Conservation (phyloP, 2,329 filamentous ascomycete species). For the Bipolaris zeicola region DNA sequence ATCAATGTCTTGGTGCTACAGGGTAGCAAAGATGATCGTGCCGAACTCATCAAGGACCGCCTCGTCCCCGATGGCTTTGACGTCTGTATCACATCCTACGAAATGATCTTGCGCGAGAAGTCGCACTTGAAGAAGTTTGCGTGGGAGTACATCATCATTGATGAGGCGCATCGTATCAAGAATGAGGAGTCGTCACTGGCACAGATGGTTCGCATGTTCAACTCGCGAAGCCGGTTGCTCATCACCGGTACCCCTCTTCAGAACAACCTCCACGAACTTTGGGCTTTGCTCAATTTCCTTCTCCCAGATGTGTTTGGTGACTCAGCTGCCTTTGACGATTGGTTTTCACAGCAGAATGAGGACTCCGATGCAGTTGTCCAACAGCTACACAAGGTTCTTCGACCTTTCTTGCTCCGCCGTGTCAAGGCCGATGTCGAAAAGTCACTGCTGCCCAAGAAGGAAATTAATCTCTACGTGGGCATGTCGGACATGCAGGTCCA, state of each 20-base stretch:
- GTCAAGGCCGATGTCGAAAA: slow-evolving; percentile 99
- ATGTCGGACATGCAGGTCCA: slow-evolving; percentile 99
- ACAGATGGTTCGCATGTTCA: slow-evolving; percentile 94
- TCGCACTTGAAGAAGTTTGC: slow-evolving; percentile 94
- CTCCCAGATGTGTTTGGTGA: slow-evolving; percentile 98
- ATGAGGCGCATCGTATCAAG: slow-evolving; percentile 98
- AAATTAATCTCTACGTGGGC: slow-evolving; percentile 93
- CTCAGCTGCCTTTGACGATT: slow-evolving; percentile 94
- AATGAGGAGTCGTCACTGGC: slow-evolving; percentile 97
- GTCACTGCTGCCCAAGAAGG: slow-evolving; percentile 95
- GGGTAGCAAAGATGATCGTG: slow-evolving; percentile 91
- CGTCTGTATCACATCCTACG: slow-evolving; percentile 97
- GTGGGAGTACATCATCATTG: slow-evolving; percentile 99
- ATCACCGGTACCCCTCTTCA: slow-evolving; percentile 97
- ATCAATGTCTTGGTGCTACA: slow-evolving; percentile 93
- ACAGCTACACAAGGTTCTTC: slow-evolving; percentile 89
- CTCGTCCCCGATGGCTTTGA: slow-evolving; percentile 96
- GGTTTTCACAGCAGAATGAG: slow-evolving; percentile 89
- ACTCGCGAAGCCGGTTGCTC: slow-evolving; percentile 89
- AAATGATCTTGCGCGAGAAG: slow-evolving; percentile 98
- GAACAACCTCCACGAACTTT: slow-evolving; percentile 97
- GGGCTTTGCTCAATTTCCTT: slow-evolving; percentile 95
- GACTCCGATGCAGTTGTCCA: slow-evolving; percentile 96
- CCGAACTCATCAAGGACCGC: slow-evolving; percentile 84
- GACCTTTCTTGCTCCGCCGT: slow-evolving; percentile 91